A percentile compares a stretch with the other conserved stretches of the same genome.
These are phyloP conservation scores for Chimonanthus salicifolius DNA, from an alignment of 164 flowering plant species.

Conservation along the genomic window DNA sequence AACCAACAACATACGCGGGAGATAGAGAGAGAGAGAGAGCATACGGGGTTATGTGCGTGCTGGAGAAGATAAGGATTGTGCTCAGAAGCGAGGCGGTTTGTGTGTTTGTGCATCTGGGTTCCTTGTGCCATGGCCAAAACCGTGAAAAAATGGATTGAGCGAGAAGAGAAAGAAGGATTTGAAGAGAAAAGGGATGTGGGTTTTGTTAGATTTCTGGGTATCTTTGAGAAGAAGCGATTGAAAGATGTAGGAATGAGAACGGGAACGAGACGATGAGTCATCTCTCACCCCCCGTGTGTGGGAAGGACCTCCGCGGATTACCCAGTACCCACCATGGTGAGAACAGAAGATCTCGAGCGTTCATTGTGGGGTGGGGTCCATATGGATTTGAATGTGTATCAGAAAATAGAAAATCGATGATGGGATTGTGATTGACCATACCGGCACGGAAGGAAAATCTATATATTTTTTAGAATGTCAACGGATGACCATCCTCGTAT, in stretches of 20 bases:
- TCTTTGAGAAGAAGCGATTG: slow-evolving; percentile 10
- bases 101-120: slow-evolving; percentile 32
- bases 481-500: too few relatives aligned
- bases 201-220: background rate
- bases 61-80: slow-evolving; percentile 97
- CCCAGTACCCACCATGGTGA: background rate
- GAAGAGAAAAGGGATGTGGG: slow-evolving; percentile 13
- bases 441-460: too few relatives aligned
- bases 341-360: too few relatives aligned
- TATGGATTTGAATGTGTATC: too few relatives aligned
- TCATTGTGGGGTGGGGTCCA: too few relatives aligned
- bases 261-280: slow-evolving; percentile 18
- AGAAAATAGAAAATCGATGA: too few relatives aligned
- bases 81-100: slow-evolving; percentile 82
- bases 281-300: background rate
- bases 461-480: too few relatives aligned
- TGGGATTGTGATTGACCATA: too few relatives aligned
- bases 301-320: background rate
- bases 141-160: slow-evolving; percentile 29
- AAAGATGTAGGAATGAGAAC: slow-evolving; percentile 18
- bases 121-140: slow-evolving; percentile 57
- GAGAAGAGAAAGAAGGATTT: slow-evolving; percentile 8
- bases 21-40: background rate
- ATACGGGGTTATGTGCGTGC: slow-evolving; percentile 88
- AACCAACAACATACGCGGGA: too few relatives aligned